These are phyloP conservation scores for Pisolithus orientalis DNA, from an alignment of 768 basidiomycete species.

Conservation along the genomic window DNA sequence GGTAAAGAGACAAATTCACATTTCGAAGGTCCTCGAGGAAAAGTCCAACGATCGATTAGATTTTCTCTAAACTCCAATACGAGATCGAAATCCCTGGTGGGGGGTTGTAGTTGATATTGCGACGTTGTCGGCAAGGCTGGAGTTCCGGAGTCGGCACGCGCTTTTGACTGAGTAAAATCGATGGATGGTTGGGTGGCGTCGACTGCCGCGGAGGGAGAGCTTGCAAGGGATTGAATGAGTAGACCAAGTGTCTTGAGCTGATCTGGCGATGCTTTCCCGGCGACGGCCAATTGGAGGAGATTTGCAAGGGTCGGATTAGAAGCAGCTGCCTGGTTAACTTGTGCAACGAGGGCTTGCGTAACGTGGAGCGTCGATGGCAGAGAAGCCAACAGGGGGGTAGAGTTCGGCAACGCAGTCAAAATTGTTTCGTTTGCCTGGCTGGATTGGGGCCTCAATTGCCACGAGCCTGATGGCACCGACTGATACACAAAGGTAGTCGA, in stretches of 20 bases:
- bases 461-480: conserved; percentile 17
- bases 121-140: conserved; percentile 11
- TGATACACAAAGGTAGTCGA: conserved; percentile 23
- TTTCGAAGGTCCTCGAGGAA: conserved; percentile 54
- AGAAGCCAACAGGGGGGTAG: conserved; percentile 41
- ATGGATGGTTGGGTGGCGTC: conserved; percentile 6
- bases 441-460: conserved; percentile 26
- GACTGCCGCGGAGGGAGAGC: conserved; percentile 4
- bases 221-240: conserved; percentile 64
- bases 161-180: neutral
- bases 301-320: conserved; percentile 64
- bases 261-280: conserved; percentile 53
- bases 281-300: conserved; percentile 58
- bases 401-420: conserved; percentile 17
- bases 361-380: conserved; percentile 41
- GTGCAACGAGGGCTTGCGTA: conserved; percentile 51
- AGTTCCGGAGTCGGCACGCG: conserved; percentile 9
- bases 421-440: conserved; percentile 10
- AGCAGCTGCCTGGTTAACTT: conserved; percentile 61
- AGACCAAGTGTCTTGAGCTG: conserved; percentile 64
- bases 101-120: conserved; percentile 19
- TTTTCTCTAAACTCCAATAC: conserved; percentile 66
- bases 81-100: conserved; percentile 61
- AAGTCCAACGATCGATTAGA: conserved; percentile 56
- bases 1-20: conserved; percentile 35